Conservation (phyloP, 2,329 filamentous ascomycete genomes). For the Corynespora cassiicola region DNA sequence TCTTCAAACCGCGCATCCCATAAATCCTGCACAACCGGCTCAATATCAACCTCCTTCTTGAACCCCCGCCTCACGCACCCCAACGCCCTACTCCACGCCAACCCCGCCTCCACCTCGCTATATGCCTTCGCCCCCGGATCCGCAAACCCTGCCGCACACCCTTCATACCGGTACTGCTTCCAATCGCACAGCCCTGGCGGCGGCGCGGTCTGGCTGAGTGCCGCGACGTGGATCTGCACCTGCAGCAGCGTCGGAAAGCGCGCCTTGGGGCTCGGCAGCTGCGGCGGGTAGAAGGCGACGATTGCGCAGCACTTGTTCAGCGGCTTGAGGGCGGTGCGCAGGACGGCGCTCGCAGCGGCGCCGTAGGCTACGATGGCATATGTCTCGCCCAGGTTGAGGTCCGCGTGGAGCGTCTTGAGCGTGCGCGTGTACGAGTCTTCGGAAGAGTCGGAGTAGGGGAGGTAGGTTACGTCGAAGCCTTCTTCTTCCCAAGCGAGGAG, state of each 20-base stretch:
- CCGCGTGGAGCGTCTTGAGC: slow-evolving; percentile 45
- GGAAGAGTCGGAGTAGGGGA: slow-evolving; percentile 37
- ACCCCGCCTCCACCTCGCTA: slow-evolving; percentile 47
- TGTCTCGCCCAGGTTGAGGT: slow-evolving; percentile 46
- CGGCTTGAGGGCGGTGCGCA: slow-evolving; percentile 50
- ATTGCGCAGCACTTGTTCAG: slow-evolving; percentile 48
- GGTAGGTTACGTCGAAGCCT: slow-evolving; percentile 50
- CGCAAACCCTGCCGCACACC: slow-evolving; percentile 49
- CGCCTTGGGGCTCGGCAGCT: slow-evolving; percentile 42
- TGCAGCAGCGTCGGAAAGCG: slow-evolving; percentile 47
- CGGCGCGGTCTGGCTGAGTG: slow-evolving; percentile 37
- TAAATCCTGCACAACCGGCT: slow-evolving; percentile 39
- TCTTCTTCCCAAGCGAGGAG: slow-evolving; percentile 50
- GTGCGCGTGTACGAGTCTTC: slow-evolving; percentile 37
- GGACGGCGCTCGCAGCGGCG: slow-evolving; percentile 46
- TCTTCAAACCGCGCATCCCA: slow-evolving; percentile 43
- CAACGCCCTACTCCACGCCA: slow-evolving; percentile 53
- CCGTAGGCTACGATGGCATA: slow-evolving; percentile 49
- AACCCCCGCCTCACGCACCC: slow-evolving; percentile 43
- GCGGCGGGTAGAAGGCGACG: slow-evolving; percentile 51
- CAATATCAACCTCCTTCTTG: slow-evolving; percentile 44
- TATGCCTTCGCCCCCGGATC: slow-evolving; percentile 48
- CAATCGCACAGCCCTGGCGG: slow-evolving; percentile 44
- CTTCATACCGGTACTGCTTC: slow-evolving; percentile 48
- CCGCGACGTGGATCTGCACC: slow-evolving; percentile 50